Evolutionary conservation across 768 basidiomycete species (phyloP), one percentile per base, ranked within the genome.

Genomic region (Rhodotorula taiwanensis): DNA sequence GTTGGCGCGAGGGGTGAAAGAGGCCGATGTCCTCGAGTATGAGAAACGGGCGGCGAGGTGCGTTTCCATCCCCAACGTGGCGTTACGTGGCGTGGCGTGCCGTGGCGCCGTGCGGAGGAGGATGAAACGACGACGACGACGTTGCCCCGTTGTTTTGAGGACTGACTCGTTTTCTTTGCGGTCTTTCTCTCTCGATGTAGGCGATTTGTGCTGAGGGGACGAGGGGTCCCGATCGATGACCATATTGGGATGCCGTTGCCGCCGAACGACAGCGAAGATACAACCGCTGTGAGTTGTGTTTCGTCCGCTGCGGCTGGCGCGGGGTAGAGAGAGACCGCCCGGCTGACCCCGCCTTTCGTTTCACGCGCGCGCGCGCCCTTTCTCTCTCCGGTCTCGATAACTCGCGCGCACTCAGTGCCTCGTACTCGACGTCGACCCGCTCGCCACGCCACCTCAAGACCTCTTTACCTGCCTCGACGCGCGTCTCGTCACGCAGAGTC

Each of bases 391-490:
- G n/a, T n/a, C n/a, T n/a, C n/a, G n/a, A n/a, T n/a, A n/a, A n/a
- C n/a, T n/a, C n/a, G n/a, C n/a, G n/a, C n/a, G n/a, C n/a, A n/a
- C n/a, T n/a, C 49, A 56, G 52, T 21, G 39, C 42, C 18, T 55
- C 48, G 33, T 25, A 5, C 33, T 65, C 36, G 3, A 6, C 3
- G 7, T 60, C 23, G 31, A 36, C 50, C 33, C 50, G 10, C 5
- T 27, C 31, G 14, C 52, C 23, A 23, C 11, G 5, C 54, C 48
- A 5, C 34, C 42, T 21, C 28, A 58, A 5, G 27, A 21, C 30
- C 44, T 67, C 45, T 60, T 25, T 61, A 2, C 36, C 15, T 21
- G 36, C 25, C 50, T 67, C 49, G 66, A 67, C 51, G 1, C 21
- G 7, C 28, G 30, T 2, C 58, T 53, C 20, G 30, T 60, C 28